phyloP scores from a whole-genome alignment of 1,284 basidiomycete genomes.

The Chiua sp. region DNA sequence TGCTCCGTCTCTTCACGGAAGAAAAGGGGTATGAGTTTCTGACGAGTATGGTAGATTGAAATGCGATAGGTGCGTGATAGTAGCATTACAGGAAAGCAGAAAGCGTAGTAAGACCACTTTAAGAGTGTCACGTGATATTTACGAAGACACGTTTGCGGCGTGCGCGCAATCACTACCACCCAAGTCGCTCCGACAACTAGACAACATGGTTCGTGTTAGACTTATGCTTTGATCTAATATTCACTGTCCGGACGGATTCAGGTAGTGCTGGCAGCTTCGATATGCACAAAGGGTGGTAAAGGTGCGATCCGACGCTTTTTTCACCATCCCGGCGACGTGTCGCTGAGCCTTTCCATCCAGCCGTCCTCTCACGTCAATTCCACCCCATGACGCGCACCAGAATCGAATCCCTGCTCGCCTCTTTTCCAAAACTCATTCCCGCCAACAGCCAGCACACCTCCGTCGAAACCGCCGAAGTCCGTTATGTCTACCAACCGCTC shows the following conservation, averaged over 20 bases:
- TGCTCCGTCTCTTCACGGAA: too few relatives aligned
- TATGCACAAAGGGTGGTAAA: constrained; percentile 94
- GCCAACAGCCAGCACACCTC: constrained; percentile 97
- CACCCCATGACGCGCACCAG: constrained; percentile 92
- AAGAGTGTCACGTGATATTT: constrained; percentile 25
- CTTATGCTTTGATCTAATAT: not conserved
- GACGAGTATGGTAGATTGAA: too few relatives aligned
- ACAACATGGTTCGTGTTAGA: constrained; percentile 23
- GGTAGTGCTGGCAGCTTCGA: constrained; percentile 93
- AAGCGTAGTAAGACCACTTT: too few relatives aligned
- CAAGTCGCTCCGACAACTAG: not conserved
- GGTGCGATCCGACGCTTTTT: constrained; percentile 50
- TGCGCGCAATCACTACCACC: not conserved
- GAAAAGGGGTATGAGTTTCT: too few relatives aligned
- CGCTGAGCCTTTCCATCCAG: constrained; percentile 47
- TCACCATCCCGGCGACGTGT: not conserved
- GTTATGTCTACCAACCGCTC: constrained; percentile 98
- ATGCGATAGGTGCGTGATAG: too few relatives aligned
- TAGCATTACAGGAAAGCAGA: too few relatives aligned
- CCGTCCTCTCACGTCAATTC: constrained; percentile 97
- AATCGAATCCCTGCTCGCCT: constrained; percentile 94
- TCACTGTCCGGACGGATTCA: constrained; percentile 35
- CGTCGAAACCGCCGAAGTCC: constrained; percentile 90
- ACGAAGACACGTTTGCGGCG: constrained; percentile 19
- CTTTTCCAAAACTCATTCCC: constrained; percentile 98